Percentiles rank a stretch among this genome's conserved stretches.
phyloP scores from a whole-genome alignment of 2,329 filamentous ascomycete species.

The Ustilaginoidea virens region DNA sequence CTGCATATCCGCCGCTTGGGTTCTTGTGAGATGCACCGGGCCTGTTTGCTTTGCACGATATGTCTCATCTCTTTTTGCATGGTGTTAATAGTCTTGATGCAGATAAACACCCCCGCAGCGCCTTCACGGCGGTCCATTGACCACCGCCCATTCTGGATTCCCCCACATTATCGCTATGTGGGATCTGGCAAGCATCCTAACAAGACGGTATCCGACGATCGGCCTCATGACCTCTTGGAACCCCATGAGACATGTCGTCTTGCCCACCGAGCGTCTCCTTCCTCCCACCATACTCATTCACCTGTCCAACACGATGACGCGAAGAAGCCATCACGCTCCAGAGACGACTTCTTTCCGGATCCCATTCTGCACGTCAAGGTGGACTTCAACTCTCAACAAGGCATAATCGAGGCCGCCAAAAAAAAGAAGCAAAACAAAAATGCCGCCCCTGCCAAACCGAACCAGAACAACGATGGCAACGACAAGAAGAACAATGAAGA shows the following conservation, averaged over 20 bases:
- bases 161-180: too few species aligned
- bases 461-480: slow-evolving; percentile 4
- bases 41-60: too few species aligned
- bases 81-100: too few species aligned
- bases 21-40: too few species aligned
- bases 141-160: too few species aligned
- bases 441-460: slow-evolving; percentile 3
- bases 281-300: background rate
- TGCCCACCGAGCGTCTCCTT: slow-evolving; percentile 5
- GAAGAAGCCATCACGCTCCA: background rate
- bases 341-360: slow-evolving; percentile 7
- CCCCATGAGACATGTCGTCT: slow-evolving; percentile 1
- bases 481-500: slow-evolving; percentile 5
- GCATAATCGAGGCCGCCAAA: slow-evolving; percentile 8
- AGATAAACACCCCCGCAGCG: background rate
- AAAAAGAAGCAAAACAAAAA: slow-evolving; percentile 8
- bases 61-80: too few species aligned
- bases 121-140: background rate
- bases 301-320: background rate
- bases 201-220: too few species aligned
- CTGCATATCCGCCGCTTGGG: slow-evolving; percentile 19
- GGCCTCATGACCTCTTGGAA: slow-evolving; percentile 1
- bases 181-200: too few species aligned
- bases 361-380: slow-evolving; percentile 9
- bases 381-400: slow-evolving; percentile 9